Conservation (phyloP, 306 rosid species). For the Chamaecrista fasciculata region DNA sequence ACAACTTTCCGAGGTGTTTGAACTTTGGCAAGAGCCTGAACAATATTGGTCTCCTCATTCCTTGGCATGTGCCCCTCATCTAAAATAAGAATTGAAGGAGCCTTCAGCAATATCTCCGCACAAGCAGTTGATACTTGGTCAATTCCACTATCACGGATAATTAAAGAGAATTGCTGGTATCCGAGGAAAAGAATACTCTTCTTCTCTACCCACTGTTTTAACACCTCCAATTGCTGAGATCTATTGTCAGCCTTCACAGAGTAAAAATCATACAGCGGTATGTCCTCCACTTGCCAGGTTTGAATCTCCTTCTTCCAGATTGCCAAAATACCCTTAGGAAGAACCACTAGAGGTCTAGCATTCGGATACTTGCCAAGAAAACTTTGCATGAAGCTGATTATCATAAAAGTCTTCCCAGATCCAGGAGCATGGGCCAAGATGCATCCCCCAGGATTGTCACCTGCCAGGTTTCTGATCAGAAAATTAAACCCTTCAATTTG, state of each 20-base stretch:
- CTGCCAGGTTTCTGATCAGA: slow-evolving; percentile 74
- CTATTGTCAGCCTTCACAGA: slow-evolving; percentile 76
- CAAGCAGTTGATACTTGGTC: slow-evolving; percentile 42
- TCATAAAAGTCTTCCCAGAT: slow-evolving; percentile 96
- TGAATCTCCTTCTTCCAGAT: slow-evolving; percentile 91
- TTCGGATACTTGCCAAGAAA: slow-evolving; percentile 83
- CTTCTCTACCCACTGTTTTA: slow-evolving; percentile 66
- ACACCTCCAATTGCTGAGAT: slow-evolving; percentile 62
- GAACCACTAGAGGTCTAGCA: slow-evolving; percentile 89
- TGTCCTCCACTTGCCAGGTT: slow-evolving; percentile 89
- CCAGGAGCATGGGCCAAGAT: slow-evolving; percentile 98
- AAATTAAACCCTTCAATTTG: slow-evolving; percentile 92
- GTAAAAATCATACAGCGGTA: slow-evolving; percentile 76
- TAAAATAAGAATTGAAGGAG: slow-evolving; percentile 74
- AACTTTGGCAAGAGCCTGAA: slow-evolving; percentile 74
- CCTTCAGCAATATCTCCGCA: slow-evolving; percentile 64
- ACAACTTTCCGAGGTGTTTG: slow-evolving; percentile 84
- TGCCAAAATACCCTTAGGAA: slow-evolving; percentile 90
- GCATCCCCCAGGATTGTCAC: slow-evolving; percentile 89
- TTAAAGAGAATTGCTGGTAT: slow-evolving; percentile 82
- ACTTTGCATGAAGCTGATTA: slow-evolving; percentile 95
- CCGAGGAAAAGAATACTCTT: slow-evolving; percentile 91
- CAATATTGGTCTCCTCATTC: slow-evolving; percentile 81
- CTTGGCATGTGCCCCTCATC: slow-evolving; percentile 99
- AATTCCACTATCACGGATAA: slow-evolving; percentile 58